Evolutionary conservation across 257 asterid species (phyloP), one percentile per base, ranked within the genome.

Genomic region (Thymus mandschuricus): DNA sequence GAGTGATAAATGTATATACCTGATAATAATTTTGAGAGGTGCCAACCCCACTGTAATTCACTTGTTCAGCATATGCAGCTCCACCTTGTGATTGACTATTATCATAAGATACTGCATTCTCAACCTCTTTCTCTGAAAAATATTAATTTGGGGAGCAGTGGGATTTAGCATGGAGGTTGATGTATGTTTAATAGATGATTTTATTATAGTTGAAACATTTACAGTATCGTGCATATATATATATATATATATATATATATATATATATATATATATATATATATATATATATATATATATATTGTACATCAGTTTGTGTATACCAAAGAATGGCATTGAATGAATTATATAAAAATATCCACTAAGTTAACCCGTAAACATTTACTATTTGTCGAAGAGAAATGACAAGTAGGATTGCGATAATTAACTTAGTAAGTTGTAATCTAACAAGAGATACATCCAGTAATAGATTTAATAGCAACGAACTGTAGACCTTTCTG

Each of bases 11-110:
- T 52, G 59, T 44, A 71, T 55, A 60, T 77, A 94, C 99, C 87
- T 44, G 84, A 77, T 84, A 86, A 79, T 88, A 91, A 70, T 41
- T 82, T 74, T 81, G 93, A 80, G 95, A 68, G 58, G 88, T 66
- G 56, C 80, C 91, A 59, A 76, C 80, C 72, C n/a, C 83, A 69
- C 81, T 84, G 75, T 85, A 91, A 79, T 79, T 70, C 29, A 81
- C 44, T 73, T 81, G 97, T 73, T 88, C 81, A 64, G 63, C 76
- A 77, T 85, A 85, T 45, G 80, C 51, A 55, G 90, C 79, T 68
- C 82, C 86, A 15, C 75, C 63, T 81, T 83, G 90, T 34, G 64
- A 74, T 6, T 80, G 87, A 74, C 79, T 77, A 46, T 68, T 79
- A 49, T 85, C 90, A 71, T 78, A 76, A 51, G 85, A 68, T 57